phyloP scores from a whole-genome alignment of 768 basidiomycete species.

The Mycena rosella region DNA sequence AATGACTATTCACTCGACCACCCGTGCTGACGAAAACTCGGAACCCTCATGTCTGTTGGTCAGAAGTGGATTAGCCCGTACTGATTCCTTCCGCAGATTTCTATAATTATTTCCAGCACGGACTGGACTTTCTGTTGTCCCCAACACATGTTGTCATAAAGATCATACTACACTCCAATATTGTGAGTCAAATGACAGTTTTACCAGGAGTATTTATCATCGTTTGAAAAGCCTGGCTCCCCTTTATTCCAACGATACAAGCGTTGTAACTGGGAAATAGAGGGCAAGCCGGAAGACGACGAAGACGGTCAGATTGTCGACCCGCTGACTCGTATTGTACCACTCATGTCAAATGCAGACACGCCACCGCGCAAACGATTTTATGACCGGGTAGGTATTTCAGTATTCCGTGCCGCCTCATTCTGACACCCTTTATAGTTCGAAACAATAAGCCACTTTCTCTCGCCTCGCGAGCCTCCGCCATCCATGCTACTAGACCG shows the following conservation, averaged over 20 bases:
- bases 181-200: slow-evolving; percentile 63
- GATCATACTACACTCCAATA: slow-evolving; percentile 89
- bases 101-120: slow-evolving; percentile 94
- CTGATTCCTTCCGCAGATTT: slow-evolving; percentile 67
- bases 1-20: slow-evolving; percentile 84
- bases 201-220: background rate
- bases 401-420: slow-evolving; percentile 8
- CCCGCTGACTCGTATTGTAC: slow-evolving; percentile 10
- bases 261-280: slow-evolving; percentile 92
- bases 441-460: slow-evolving; percentile 83
- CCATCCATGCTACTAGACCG: slow-evolving; percentile 87
- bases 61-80: background rate
- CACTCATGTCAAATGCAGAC: slow-evolving; percentile 56
- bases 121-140: slow-evolving; percentile 88
- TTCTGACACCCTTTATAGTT: slow-evolving; percentile 56
- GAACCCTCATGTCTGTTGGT: slow-evolving; percentile 62
- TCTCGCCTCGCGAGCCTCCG: slow-evolving; percentile 78
- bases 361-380: slow-evolving; percentile 82
- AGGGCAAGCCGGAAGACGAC: slow-evolving; percentile 83
- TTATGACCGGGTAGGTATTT: slow-evolving; percentile 68
- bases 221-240: slow-evolving; percentile 78
- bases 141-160: slow-evolving; percentile 82
- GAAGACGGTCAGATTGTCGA: slow-evolving; percentile 72
- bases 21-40: slow-evolving; percentile 55
- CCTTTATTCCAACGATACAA: slow-evolving; percentile 92